Evolutionary conservation across 2,329 filamentous ascomycete genomes (phyloP), one percentile per base, ranked within the genome.

Genomic region (Esteya vermicola): DNA sequence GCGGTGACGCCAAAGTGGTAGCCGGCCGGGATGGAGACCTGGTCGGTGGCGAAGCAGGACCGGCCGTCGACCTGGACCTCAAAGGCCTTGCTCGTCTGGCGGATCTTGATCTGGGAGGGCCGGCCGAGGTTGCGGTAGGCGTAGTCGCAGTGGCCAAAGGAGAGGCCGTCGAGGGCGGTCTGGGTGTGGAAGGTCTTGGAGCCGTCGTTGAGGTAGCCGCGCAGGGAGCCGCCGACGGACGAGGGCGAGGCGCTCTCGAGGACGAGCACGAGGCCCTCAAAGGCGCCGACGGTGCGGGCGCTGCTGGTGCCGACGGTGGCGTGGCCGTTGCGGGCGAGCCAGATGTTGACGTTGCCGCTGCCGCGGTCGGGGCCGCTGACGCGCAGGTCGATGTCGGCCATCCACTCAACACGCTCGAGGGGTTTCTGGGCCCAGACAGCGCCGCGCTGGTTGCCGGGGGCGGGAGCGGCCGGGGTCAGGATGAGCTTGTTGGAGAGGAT

Each of bases 131-230:
- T 98, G 50, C 91, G 82, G 67, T 95, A 98, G 34, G 75, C 61
- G 57, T 91, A 91, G 52, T 80, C 74, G 67, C 91, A 98, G 61
- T 94, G 85, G 13, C 86, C 91, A 57, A 98, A 98, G 14, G 89
- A 83, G 39, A 95, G 70, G 50, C 74, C 78, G 60, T 95, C 88
- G 14, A 94, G 76, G 51, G 75, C 80, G 50, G 88, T 80, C 50
- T 88, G 81, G 42, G 70, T 68, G 53, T 77, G 78, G 66, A 80
- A 95, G 57, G 93, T 84, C 49, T 72, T 78, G 28, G 67, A 74
- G 36, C 88, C 89, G 57, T 96, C 91, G 62, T 96, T 98, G 48
- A 98, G 64, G 65, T 96, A 98, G 16, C 83, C 91, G 43, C 91
- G 75, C 47, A 98, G 69, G 60, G 81, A 86, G 49, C 91, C 91